A percentile compares a stretch with the other conserved stretches of the same genome.
Conservation (phyloP, 148 eudicot genomes). For the Silene uniflora region DNA sequence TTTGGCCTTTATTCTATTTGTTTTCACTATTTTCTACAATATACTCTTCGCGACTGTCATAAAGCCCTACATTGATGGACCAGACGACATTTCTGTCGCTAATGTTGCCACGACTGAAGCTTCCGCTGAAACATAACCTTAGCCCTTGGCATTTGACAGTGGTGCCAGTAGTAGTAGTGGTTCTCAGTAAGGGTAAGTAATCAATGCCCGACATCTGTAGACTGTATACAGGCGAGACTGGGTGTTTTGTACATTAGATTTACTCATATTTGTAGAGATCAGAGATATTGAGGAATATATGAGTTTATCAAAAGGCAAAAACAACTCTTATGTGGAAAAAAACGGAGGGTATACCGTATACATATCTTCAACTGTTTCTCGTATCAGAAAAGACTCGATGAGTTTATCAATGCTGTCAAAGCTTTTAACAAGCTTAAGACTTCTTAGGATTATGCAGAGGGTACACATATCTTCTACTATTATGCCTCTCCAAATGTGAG, state of each 20-base stretch:
- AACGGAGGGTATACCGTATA: not conserved
- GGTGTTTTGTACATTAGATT: too few relatives aligned
- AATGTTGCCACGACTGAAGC: conserved; percentile 10
- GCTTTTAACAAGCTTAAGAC: not conserved
- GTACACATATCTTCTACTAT: conserved; percentile 39
- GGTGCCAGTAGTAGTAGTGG: too few relatives aligned
- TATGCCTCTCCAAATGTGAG: conserved; percentile 51
- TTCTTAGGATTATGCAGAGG: conserved; percentile 45
- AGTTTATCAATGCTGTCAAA: not conserved
- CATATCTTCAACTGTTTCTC: not conserved
- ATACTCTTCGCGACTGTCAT: conserved; percentile 49
- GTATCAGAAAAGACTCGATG: not conserved
- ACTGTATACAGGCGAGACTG: not conserved
- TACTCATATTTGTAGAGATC: too few relatives aligned
- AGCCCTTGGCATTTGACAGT: not conserved
- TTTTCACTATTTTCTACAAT: conserved; percentile 50
- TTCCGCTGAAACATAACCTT: not conserved
- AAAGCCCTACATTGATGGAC: conserved; percentile 55
- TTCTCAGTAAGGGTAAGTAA: too few relatives aligned
- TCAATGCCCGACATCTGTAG: not conserved
- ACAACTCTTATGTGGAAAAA: not conserved
- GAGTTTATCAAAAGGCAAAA: too few relatives aligned
- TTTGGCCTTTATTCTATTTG: conserved; percentile 34
- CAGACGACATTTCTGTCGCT: conserved; percentile 27
- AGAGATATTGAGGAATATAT: too few relatives aligned